Base-by-base conservation (phyloP, 108 stramenopile species). In the Cyclotella sp. region DNA sequence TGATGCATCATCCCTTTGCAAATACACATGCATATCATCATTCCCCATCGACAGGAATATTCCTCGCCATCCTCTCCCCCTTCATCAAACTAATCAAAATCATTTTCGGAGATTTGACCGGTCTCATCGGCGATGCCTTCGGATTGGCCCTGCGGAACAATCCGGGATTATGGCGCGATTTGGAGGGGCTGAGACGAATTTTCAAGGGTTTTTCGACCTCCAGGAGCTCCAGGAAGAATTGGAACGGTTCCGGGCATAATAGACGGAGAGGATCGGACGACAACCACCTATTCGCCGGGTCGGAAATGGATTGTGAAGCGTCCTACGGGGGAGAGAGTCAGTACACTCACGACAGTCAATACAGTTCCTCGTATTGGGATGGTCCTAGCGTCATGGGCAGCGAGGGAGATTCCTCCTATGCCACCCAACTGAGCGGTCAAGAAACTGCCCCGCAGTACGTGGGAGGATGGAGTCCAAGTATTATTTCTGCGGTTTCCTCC, bases 61-160 rank as follows among this genome's bases (percentile, higher is more conserved):
- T 78, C 47, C 77, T 78, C 0, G 49, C 70, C 2, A 10, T 78
- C 26, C 39, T 78, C 24, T 78, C 77, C 19, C 77, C 77, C 27
- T 30, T 78, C 26, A 27, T 72, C 53, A 67, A 52, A 42, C 26
- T 71, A 21, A 64, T 78, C 24, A 54, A 71, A 57, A 15, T 63
- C 8, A 78, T 78, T 43, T 69, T 71, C 22, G 70, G 77, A 30
- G 77, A 78, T 42, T 53, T 78, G 1, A 61, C 47, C 1, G 77
- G 70, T 16, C 44, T 78, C 10, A 46, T 78, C 7, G 77, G 70
- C 9, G 77, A 78, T 26, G 67, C 49, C 15, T 30, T 68, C 30
- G 67, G 67, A 30, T 18, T 40, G 30, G 67, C 67, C 5, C 22
- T 68, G 14, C 2, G 67, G 10, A 45, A 45, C 26, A 53, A 49